These are phyloP conservation scores for Cucurbita pepo DNA, from an alignment of 306 rosid species.

Conservation along the genomic window DNA sequence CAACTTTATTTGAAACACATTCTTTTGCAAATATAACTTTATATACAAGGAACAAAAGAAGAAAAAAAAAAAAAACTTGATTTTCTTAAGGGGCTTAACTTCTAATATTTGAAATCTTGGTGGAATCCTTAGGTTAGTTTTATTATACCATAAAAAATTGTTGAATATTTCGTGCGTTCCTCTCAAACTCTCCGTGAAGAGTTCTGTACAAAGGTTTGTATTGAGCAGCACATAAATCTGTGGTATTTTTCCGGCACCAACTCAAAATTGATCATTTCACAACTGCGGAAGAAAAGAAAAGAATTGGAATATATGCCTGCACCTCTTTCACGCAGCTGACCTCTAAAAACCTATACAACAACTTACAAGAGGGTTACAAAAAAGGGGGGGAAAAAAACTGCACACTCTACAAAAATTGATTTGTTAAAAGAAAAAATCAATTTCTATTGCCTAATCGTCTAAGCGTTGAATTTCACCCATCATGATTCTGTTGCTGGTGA, in stretches of 20 bases:
- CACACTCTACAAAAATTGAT: constrained; percentile 8
- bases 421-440: background rate
- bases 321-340: background rate
- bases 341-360: constrained; percentile 4
- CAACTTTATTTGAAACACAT: background rate
- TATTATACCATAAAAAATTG: no score
- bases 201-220: constrained; percentile 4
- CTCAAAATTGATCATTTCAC: constrained; percentile 2
- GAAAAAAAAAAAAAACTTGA: background rate
- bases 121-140: no score
- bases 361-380: background rate
- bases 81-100: no score
- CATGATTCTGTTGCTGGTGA: constrained; percentile 44
- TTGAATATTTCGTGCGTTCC: background rate
- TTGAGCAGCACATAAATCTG: background rate
- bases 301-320: background rate
- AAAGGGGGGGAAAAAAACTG: background rate
- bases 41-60: background rate
- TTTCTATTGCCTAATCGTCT: constrained; percentile 15
- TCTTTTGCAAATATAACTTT: background rate
- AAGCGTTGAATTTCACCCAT: constrained; percentile 52
- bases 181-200: background rate
- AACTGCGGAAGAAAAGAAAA: background rate
- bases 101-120: no score
- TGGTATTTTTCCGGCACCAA: background rate